phyloP scores from a whole-genome alignment of 208 protist species.

The Leishmania lainsoni region DNA sequence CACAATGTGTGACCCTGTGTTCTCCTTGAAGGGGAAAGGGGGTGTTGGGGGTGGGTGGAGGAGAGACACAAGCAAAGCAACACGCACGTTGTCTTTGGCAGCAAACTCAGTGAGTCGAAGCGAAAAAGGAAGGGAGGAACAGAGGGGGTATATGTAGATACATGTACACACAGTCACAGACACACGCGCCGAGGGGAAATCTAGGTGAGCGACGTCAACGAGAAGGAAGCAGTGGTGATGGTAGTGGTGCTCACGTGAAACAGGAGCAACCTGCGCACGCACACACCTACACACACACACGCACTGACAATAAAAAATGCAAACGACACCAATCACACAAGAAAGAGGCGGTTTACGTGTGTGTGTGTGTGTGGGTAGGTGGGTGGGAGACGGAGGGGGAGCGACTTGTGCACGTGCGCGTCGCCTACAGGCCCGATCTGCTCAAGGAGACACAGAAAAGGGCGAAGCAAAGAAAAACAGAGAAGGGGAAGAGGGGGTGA shows the following conservation, averaged over 20 bases:
- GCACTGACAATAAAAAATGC: background rate
- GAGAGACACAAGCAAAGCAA: background rate
- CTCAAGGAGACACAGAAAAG: background rate
- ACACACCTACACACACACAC: no score
- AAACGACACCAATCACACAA: background rate
- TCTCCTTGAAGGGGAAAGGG: background rate
- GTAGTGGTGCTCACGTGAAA: no score
- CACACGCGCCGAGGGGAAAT: no score
- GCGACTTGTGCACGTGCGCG: background rate
- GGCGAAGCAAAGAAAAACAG: background rate
- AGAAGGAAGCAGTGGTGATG: no score
- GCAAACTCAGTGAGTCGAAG: background rate
- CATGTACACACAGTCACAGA: background rate
- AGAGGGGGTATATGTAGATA: background rate
- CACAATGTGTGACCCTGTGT: background rate
- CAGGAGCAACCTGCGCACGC: no score
- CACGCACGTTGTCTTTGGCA: background rate
- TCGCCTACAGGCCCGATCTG: background rate
- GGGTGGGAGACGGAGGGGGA: background rate
- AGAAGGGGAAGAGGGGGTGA: background rate
- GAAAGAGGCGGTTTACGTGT: no score
- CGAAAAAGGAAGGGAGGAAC: background rate
- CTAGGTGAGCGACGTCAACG: no score
- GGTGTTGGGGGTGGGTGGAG: background rate
- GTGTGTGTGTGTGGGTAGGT: no score